A percentile compares a stretch with the other conserved stretches of the same genome.
Conservation (phyloP, 1,284 basidiomycete species). For the Laetiporus sulphureus region DNA sequence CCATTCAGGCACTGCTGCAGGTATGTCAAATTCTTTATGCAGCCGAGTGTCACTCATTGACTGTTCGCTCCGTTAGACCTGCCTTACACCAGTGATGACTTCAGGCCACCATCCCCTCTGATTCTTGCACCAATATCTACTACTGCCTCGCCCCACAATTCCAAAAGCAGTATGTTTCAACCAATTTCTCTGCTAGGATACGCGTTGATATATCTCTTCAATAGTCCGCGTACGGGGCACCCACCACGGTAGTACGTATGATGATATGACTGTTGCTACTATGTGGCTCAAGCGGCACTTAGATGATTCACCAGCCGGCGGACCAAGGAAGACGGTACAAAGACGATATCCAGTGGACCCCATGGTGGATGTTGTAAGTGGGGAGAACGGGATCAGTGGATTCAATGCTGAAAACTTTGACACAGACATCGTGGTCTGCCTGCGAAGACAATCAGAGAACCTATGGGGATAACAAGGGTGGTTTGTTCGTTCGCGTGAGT, state of each 20-base stretch:
- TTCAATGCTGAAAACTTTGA: neutral
- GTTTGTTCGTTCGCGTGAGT: too few relatives aligned
- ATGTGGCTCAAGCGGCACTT: neutral
- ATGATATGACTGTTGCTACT: too few relatives aligned
- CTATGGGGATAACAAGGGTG: too few relatives aligned
- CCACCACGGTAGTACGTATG: neutral
- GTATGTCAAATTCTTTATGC: too few relatives aligned
- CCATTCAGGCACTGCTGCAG: conserved; percentile 22
- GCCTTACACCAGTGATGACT: conserved; percentile 7
- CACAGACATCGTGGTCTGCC: conserved; percentile 16
- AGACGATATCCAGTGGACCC: neutral
- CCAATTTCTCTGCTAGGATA: too few relatives aligned
- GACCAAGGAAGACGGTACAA: neutral
- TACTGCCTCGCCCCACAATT: neutral
- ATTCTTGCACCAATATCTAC: neutral
- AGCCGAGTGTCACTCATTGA: too few relatives aligned
- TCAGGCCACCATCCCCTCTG: conserved; percentile 1
- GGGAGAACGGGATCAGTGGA: too few relatives aligned
- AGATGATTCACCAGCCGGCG: neutral
- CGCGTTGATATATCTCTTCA: neutral
- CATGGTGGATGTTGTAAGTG: conserved; percentile 6
- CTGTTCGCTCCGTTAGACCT: too few relatives aligned
- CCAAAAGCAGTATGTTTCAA: conserved; percentile 3
- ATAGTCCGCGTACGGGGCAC: conserved; percentile 7
- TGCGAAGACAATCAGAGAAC: conserved; percentile 16